phyloP scores from a whole-genome alignment of 2,329 filamentous ascomycete species.

The Cercospora janseana region DNA sequence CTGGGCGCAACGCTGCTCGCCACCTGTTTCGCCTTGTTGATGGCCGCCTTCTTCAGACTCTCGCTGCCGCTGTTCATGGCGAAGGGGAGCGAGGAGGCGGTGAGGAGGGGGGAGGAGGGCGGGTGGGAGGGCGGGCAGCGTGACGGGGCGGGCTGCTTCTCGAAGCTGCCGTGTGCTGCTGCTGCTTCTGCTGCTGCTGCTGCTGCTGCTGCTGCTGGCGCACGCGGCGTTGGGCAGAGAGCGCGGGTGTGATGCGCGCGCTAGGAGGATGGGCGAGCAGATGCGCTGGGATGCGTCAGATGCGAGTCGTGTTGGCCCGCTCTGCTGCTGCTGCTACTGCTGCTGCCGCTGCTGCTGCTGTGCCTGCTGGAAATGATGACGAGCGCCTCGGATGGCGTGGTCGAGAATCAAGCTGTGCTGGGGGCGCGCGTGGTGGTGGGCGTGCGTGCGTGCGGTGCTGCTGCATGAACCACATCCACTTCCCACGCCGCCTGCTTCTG shows the following conservation, averaged over 20 bases:
- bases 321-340: too few species aligned
- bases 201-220: neutral
- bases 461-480: too few species aligned
- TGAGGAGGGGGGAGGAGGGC: conserved; percentile 11
- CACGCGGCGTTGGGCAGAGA: neutral
- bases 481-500: too few species aligned
- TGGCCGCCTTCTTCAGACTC: conserved; percentile 52
- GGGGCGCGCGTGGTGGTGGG: too few species aligned
- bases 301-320: too few species aligned
- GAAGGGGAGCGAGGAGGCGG: conserved; percentile 11
- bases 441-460: too few species aligned
- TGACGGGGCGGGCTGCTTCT: conserved; percentile 9
- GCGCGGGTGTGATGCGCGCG: neutral
- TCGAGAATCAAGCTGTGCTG: too few species aligned
- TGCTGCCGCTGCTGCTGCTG: too few species aligned
- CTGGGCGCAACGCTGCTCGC: conserved; percentile 52
- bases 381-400: too few species aligned
- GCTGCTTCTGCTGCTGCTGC: conserved; percentile 7
- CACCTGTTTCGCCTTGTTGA: conserved; percentile 66
- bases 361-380: too few species aligned
- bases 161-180: conserved; percentile 7
- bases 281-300: too few species aligned
- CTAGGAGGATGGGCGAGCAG: too few species aligned
- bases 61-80: conserved; percentile 29
- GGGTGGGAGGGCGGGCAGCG: conserved; percentile 6